phyloP scores from a whole-genome alignment of 352 stramenopile species.

The Sclerospora graminicola region DNA sequence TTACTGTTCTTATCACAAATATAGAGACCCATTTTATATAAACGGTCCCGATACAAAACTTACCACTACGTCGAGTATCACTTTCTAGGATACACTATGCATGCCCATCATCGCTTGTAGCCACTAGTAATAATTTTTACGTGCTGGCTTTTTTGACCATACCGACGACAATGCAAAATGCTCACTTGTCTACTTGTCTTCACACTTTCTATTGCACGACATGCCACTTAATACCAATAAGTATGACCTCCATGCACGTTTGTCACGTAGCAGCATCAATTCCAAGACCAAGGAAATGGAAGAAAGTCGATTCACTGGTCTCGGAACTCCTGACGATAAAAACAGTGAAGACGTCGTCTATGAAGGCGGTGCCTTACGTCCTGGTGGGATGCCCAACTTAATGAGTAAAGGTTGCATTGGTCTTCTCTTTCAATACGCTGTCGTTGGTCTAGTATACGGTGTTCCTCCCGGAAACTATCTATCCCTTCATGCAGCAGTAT shows the following conservation, averaged over 20 bases:
- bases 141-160: no score
- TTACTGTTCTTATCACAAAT: no score
- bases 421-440: constrained; percentile 34
- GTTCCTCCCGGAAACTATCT: constrained; percentile 35
- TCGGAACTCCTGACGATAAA: constrained; percentile 5
- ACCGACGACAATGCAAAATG: no score
- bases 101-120: no score
- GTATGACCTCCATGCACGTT: constrained; percentile 17
- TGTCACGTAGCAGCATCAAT: constrained; percentile 25
- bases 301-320: constrained; percentile 2
- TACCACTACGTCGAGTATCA: no score
- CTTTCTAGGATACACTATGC: no score
- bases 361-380: constrained; percentile 22
- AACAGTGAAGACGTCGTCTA: no score
- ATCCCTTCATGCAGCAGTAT: constrained; percentile 42
- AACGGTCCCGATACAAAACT: no score
- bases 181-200: no score
- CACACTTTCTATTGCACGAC: no score
- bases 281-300: constrained; percentile 15
- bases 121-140: no score
- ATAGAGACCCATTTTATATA: no score
- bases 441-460: constrained; percentile 29
- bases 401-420: constrained; percentile 30
- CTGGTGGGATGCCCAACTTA: constrained; percentile 19
- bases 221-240: constrained; percentile 6